These are phyloP conservation scores for Flueggea neowawraea DNA, from an alignment of 441 rosid species.

Conservation along the genomic window DNA sequence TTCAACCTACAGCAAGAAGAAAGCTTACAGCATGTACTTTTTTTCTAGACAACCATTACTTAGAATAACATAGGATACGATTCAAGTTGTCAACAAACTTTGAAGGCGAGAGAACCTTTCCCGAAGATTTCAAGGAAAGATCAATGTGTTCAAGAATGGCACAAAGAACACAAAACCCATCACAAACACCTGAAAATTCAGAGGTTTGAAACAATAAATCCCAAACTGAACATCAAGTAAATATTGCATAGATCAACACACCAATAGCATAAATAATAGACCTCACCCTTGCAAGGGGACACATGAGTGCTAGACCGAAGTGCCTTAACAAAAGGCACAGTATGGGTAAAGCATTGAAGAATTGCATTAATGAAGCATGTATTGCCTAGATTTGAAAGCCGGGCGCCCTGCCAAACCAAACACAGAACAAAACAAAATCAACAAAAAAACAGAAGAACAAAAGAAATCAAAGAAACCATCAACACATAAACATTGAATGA, in stretches of 20 bases:
- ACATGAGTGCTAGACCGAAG: slow-evolving; percentile 38
- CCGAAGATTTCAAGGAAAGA: slow-evolving; percentile 39
- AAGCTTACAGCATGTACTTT: too few relatives aligned
- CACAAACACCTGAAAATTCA: slow-evolving; percentile 43
- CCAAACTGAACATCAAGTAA: neutral
- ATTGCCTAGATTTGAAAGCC: slow-evolving; percentile 73
- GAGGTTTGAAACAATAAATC: slow-evolving; percentile 5
- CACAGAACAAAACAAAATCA: neutral
- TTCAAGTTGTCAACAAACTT: slow-evolving; percentile 50
- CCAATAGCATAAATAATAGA: neutral
- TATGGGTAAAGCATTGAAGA: slow-evolving; percentile 87
- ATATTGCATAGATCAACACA: neutral
- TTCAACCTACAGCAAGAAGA: too few relatives aligned
- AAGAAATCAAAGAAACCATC: neutral
- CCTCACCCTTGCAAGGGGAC: slow-evolving; percentile 43
- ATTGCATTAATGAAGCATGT: slow-evolving; percentile 83
- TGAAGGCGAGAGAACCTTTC: slow-evolving; percentile 40
- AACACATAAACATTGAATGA: neutral
- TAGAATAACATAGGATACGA: slow-evolving; percentile 49
- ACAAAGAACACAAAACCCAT: slow-evolving; percentile 51
- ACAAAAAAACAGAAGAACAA: neutral
- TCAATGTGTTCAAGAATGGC: slow-evolving; percentile 54
- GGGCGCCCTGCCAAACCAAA: slow-evolving; percentile 64
- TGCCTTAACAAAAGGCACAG: slow-evolving; percentile 61
- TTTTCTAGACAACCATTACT: too few relatives aligned